Evolutionary conservation across 805 yeast species (phyloP).

Genomic region (Naumovozyma dairenensis): DNA sequence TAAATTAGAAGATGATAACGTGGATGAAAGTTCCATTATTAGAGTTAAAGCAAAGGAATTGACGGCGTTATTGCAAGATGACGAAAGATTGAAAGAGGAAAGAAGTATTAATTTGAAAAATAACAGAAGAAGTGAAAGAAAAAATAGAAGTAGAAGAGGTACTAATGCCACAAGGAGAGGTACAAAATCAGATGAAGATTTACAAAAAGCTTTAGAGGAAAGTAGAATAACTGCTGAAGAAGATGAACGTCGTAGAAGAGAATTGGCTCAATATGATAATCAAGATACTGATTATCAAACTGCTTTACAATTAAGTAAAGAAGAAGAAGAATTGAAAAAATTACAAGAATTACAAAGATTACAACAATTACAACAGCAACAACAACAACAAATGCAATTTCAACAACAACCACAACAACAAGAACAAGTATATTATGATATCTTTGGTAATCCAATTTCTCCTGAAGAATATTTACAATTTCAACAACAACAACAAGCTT

Average conservation of each 20-base stretch:
- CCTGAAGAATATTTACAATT: constrained; percentile 21
- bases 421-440: constrained; percentile 15
- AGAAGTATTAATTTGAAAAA: constrained; percentile 34
- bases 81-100: constrained; percentile 67
- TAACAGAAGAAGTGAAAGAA: constrained; percentile 27
- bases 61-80: constrained; percentile 69
- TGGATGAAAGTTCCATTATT: constrained; percentile 80
- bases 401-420: constrained; percentile 12
- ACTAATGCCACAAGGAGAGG: neutral
- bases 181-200: constrained; percentile 55
- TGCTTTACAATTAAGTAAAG: constrained; percentile 25
- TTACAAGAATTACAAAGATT: constrained; percentile 22
- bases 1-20: constrained; percentile 70
- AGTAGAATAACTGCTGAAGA: constrained; percentile 76
- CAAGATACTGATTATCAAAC: constrained; percentile 25
- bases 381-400: constrained; percentile 6
- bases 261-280: constrained; percentile 10
- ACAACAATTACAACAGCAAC: constrained; percentile 15
- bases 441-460: constrained; percentile 23
- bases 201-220: constrained; percentile 71
- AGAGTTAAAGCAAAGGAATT: constrained; percentile 86
- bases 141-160: constrained; percentile 23
- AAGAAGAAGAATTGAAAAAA: constrained; percentile 25
- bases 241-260: constrained; percentile 52
- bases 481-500: constrained; percentile 23